phyloP scores from a whole-genome alignment of 805 yeast genomes.

The Clavispora carvajalis region DNA sequence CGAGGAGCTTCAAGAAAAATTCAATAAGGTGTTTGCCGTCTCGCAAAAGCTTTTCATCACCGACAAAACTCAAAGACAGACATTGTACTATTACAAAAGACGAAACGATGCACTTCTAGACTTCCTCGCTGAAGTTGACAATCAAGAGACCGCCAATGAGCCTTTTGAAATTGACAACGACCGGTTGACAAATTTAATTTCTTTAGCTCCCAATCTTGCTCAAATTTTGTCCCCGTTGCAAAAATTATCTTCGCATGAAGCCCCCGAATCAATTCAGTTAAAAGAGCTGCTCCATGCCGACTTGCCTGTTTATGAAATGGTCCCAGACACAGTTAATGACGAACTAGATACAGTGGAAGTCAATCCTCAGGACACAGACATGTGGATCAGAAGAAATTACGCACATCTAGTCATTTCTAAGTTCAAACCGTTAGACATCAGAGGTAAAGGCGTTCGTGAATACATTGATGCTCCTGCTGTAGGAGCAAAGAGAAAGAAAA shows the following conservation, averaged over 20 bases:
- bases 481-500: constrained; percentile 8
- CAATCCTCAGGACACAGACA: constrained; percentile 36
- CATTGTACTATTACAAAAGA: constrained; percentile 29
- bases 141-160: constrained; percentile 1
- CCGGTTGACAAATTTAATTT: constrained; percentile 20
- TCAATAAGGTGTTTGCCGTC: constrained; percentile 17
- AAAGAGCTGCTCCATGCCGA: constrained; percentile 20
- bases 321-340: constrained; percentile 35
- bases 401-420: constrained; percentile 30
- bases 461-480: constrained; percentile 8
- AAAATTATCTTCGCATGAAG: constrained; percentile 7
- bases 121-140: constrained; percentile 18
- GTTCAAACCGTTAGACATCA: constrained; percentile 28
- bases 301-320: constrained; percentile 28
- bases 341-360: constrained; percentile 29
- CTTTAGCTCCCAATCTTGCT: constrained; percentile 18
- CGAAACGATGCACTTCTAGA: constrained; percentile 35
- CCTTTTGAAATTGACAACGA: constrained; percentile 7
- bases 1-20: constrained; percentile 23
- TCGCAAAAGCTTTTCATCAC: constrained; percentile 24
- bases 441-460: constrained; percentile 18
- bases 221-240: constrained; percentile 15
- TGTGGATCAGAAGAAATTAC: constrained; percentile 35
- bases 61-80: constrained; percentile 32
- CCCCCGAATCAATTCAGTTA: constrained; percentile 7